These are phyloP conservation scores for Botryotinia globosa DNA, from an alignment of 2,329 filamentous ascomycete species.

Conservation along the genomic window DNA sequence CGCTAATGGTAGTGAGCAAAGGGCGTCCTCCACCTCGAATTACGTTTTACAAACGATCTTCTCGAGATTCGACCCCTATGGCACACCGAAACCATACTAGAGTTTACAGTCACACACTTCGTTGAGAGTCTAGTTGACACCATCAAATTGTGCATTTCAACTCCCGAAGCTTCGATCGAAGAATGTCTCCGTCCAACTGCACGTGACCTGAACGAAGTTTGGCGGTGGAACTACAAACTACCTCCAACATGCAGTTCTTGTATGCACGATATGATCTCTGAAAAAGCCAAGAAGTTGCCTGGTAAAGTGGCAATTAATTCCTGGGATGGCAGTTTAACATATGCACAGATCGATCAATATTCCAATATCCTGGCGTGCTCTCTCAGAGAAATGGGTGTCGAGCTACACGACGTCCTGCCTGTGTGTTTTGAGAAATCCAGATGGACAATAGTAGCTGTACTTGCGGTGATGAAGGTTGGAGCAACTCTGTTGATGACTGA, in stretches of 20 bases:
- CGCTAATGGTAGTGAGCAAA: slow-evolving; percentile 12
- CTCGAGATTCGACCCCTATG: slow-evolving; percentile 44
- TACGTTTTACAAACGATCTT: slow-evolving; percentile 21
- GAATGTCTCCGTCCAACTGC: slow-evolving; percentile 38
- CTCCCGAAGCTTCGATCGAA: slow-evolving; percentile 36
- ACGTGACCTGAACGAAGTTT: slow-evolving; percentile 46
- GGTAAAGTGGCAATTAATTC: slow-evolving; percentile 30
- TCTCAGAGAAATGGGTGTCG: slow-evolving; percentile 22
- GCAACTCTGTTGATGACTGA: slow-evolving; percentile 38
- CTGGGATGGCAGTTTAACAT: slow-evolving; percentile 33
- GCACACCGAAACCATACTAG: slow-evolving; percentile 34
- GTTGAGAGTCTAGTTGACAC: slow-evolving; percentile 45
- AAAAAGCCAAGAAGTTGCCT: slow-evolving; percentile 23
- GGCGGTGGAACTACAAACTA: slow-evolving; percentile 47
- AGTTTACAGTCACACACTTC: slow-evolving; percentile 45
- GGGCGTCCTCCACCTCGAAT: slow-evolving; percentile 7
- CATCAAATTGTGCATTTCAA: slow-evolving; percentile 39
- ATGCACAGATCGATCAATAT: slow-evolving; percentile 29
- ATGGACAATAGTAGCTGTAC: slow-evolving; percentile 35
- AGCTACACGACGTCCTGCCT: slow-evolving; percentile 27
- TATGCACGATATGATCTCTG: slow-evolving; percentile 28
- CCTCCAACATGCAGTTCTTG: slow-evolving; percentile 42
- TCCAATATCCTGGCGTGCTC: slow-evolving; percentile 31
- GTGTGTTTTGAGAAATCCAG: slow-evolving; percentile 38
- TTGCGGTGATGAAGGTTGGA: slow-evolving; percentile 37